A percentile compares a stretch with the other conserved stretches of the same genome.
phyloP scores from a whole-genome alignment of 2,329 filamentous ascomycete species.

The Fusarium foetens region DNA sequence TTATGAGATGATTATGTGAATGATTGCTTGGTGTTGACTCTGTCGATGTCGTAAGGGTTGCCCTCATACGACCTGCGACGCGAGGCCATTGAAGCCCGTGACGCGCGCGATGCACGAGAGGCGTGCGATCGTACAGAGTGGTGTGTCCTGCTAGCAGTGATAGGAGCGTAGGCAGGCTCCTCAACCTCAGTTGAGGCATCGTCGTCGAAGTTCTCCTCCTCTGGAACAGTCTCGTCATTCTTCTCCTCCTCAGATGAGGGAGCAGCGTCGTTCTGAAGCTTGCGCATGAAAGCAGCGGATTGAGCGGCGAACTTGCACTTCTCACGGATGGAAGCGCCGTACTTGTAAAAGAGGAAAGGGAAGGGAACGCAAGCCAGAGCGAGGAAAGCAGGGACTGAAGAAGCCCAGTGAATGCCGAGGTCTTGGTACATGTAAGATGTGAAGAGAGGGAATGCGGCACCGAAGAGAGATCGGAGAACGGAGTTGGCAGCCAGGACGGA shows the following conservation, averaged over 20 bases:
- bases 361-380: conserved; percentile 36
- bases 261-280: conserved; percentile 22
- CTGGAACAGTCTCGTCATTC: conserved; percentile 13
- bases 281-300: conserved; percentile 36
- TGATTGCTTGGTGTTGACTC: conserved; percentile 34
- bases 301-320: conserved; percentile 39
- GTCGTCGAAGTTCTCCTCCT: conserved; percentile 22
- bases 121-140: conserved; percentile 24
- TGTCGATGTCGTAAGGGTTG: conserved; percentile 35
- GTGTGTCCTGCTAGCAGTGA: conserved; percentile 10
- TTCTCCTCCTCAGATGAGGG: conserved; percentile 11
- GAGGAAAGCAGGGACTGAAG: conserved; percentile 31
- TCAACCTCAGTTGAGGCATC: conserved; percentile 33
- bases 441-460: conserved; percentile 36
- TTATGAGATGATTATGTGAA: conserved; percentile 24
- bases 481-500: conserved; percentile 34
- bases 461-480: conserved; percentile 33
- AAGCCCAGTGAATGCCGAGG: conserved; percentile 36
- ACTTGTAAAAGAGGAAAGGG: conserved; percentile 39
- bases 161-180: conserved; percentile 31
- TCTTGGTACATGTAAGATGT: conserved; percentile 35
- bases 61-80: conserved; percentile 34
- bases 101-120: conserved; percentile 21
- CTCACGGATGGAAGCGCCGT: conserved; percentile 32
- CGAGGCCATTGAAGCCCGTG: conserved; percentile 9